These are phyloP conservation scores for Isabelozyma gotoi DNA, from an alignment of 805 yeast species.

Conservation along the genomic window DNA sequence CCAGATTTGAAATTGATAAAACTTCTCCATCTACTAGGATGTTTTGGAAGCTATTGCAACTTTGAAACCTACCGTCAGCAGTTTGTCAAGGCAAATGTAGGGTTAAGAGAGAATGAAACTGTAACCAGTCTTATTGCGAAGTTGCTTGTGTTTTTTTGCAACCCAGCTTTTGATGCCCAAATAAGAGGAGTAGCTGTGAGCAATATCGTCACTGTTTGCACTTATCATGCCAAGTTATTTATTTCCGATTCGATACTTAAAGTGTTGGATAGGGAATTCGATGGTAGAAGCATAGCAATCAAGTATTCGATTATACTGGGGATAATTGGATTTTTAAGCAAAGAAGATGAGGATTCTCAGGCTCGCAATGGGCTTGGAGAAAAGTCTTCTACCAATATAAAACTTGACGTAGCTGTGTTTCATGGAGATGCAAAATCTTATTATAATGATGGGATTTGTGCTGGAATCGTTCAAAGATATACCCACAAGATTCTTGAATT, in stretches of 20 bases:
- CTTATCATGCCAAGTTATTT: conserved; percentile 65
- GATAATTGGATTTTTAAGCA: conserved; percentile 53
- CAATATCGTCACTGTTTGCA: conserved; percentile 59
- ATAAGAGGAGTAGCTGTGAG: conserved; percentile 54
- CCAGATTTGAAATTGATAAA: conserved; percentile 52
- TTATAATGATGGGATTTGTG: conserved; percentile 68
- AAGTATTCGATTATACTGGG: conserved; percentile 55
- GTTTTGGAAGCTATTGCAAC: conserved; percentile 69
- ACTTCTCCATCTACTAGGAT: conserved; percentile 63
- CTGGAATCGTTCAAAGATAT: conserved; percentile 69
- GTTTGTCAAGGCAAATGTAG: conserved; percentile 40
- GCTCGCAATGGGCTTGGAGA: conserved; percentile 39
- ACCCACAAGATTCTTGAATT: conserved; percentile 46
- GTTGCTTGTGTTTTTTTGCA: conserved; percentile 56
- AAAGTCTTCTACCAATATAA: conserved; percentile 29
- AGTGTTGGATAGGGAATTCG: conserved; percentile 53
- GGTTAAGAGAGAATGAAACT: conserved; percentile 51
- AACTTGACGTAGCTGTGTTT: conserved; percentile 49
- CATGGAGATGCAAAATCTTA: conserved; percentile 51
- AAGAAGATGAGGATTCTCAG: conserved; percentile 51
- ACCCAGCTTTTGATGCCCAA: conserved; percentile 21
- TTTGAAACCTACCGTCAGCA: conserved; percentile 46
- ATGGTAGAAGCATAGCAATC: conserved; percentile 33
- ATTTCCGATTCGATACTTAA: conserved; percentile 52
- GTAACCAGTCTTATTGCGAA: conserved; percentile 58